Base-by-base conservation (phyloP, 2,329 filamentous ascomycete species). In the Simplicillium sp. region DNA sequence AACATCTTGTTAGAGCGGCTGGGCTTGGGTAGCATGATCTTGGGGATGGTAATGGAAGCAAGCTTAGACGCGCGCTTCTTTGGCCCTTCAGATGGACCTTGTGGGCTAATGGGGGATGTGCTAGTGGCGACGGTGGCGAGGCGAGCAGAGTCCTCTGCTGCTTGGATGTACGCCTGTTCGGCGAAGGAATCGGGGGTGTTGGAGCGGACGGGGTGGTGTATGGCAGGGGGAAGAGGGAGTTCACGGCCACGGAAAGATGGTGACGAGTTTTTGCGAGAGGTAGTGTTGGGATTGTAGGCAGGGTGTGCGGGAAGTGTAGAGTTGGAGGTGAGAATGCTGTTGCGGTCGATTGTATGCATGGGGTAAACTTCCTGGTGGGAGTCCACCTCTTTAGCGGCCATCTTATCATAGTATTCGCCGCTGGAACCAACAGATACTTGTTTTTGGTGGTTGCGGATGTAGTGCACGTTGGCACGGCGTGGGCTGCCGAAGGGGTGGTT, bases 401-500 rank as follows among this genome's bases (percentile, higher is more conserved):
- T 42, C 37, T 50, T 47, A 44, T 66, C 60, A 45, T 68, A 66
- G 48, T 66, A 67, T 7, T 67, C 60, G 5, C 56, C 59, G 25
- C 60, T 64, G 33, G 54, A 57, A 7, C 47, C 44, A 39, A 53
- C 52, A 7, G 39, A 14, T n/a, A 41, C 44, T 20, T 58, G 52
- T 40, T 45, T 48, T 35, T 50, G 46, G 13, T 49, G 42, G 5
- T 45, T 43, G 34, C 44, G 47, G 32, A 46, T 51, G 41, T 47
- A 46, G 9, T 25, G 12, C 50, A 48, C 39, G 9, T 50, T 50
- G 0, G 54, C 44, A 1, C 53, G 49, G 11, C 57, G 54, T 35
- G 55, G 54, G 34, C 54, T 56, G 14, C 55, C 51, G 20, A 36
- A 47, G 34, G 52, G 42, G 5, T 48, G 29, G 37, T 44, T 41